Percentiles rank a stretch among this genome's conserved stretches.
Conservation (phyloP, 352 stramenopile species). For the Phytophthora fragariaefolia region DNA sequence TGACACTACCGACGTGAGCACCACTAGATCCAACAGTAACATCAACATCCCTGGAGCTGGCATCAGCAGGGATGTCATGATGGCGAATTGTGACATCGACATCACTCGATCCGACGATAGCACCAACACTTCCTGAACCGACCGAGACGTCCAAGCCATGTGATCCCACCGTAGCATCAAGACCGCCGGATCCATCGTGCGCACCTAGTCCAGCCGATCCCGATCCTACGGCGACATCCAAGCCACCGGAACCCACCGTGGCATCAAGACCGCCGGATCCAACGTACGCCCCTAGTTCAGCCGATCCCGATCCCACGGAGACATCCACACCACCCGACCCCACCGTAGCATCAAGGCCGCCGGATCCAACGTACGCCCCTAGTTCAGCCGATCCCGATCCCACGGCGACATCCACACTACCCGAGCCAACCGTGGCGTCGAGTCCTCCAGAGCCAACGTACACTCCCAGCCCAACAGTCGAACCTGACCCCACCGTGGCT, state of each 20-base stretch:
- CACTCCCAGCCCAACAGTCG: slow-evolving; percentile 17
- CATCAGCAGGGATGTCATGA: slow-evolving; percentile 11
- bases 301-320: not conserved
- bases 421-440: slow-evolving; percentile 13
- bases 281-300: not conserved
- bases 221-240: not conserved
- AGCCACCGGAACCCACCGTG: slow-evolving; percentile 4
- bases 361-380: not conserved
- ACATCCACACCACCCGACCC: not conserved
- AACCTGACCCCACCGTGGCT: too few relatives aligned
- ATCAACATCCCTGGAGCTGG: slow-evolving; percentile 16
- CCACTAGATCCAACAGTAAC: slow-evolving; percentile 16
- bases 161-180: slow-evolving; percentile 14
- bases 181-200: not conserved
- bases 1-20: slow-evolving; percentile 5
- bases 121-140: slow-evolving; percentile 14
- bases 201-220: not conserved
- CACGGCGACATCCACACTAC: not conserved
- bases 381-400: not conserved
- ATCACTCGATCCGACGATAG: slow-evolving; percentile 11
- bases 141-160: slow-evolving; percentile 1
- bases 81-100: slow-evolving; percentile 10
- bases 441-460: slow-evolving; percentile 20
- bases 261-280: slow-evolving; percentile 1
- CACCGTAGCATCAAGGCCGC: slow-evolving; percentile 4